Evolutionary conservation across 345 rosid species (phyloP).

Genomic region (Linum trigynum): DNA sequence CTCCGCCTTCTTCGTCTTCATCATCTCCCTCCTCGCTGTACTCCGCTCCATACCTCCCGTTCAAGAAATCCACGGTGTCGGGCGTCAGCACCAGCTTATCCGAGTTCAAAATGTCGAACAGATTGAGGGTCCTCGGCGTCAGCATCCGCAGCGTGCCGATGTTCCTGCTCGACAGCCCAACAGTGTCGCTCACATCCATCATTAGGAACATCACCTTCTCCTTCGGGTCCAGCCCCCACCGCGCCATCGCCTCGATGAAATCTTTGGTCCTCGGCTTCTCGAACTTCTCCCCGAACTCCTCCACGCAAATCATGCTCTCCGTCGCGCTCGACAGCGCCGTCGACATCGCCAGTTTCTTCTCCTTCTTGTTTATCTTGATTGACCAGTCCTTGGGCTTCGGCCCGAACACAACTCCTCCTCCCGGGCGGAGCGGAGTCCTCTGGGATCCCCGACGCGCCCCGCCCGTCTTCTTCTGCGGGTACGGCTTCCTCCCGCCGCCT

Average conservation of each 20-base stretch:
- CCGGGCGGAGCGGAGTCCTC: slow-evolving; percentile 74
- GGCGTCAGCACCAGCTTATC: slow-evolving; percentile 82
- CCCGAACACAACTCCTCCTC: slow-evolving; percentile 83
- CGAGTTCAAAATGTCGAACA: slow-evolving; percentile 76
- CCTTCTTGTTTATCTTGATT: slow-evolving; percentile 80
- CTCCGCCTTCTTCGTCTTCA: slow-evolving; percentile 30
- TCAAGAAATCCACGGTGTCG: slow-evolving; percentile 54
- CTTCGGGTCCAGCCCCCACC: slow-evolving; percentile 91
- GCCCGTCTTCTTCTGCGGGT: slow-evolving; percentile 81
- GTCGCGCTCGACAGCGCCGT: slow-evolving; percentile 71
- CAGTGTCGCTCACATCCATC: slow-evolving; percentile 59
- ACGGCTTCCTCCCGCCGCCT: slow-evolving; percentile 89
- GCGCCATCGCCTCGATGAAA: slow-evolving; percentile 62
- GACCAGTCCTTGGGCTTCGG: slow-evolving; percentile 89
- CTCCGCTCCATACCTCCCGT: slow-evolving; percentile 62
- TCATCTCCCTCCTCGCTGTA: slow-evolving; percentile 26
- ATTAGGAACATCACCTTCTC: slow-evolving; percentile 74
- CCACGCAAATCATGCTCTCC: slow-evolving; percentile 59
- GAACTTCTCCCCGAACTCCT: slow-evolving; percentile 70
- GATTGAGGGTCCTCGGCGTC: slow-evolving; percentile 82
- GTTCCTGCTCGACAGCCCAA: slow-evolving; percentile 62
- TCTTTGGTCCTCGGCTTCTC: slow-evolving; percentile 76
- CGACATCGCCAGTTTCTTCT: slow-evolving; percentile 70
- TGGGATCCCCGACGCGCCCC: slow-evolving; percentile 68
- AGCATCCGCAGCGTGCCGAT: slow-evolving; percentile 76